Evolutionary conservation across 345 rosid genomes (phyloP), one percentile per base, ranked within the genome.

Genomic region (Salix udensis): DNA sequence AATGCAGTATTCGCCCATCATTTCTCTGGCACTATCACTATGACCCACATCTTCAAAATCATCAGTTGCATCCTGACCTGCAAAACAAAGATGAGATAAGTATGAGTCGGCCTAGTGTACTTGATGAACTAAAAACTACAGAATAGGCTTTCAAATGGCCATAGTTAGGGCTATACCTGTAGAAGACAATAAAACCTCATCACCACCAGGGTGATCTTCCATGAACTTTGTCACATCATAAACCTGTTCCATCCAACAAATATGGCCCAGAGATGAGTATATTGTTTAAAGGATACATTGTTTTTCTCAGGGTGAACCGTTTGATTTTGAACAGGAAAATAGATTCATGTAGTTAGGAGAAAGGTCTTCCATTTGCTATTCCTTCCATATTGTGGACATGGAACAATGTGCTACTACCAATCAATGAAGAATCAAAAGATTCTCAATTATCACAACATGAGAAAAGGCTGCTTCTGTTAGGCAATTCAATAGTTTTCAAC

Each of bases 41-140:
- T 81, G 77, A 18, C 83, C 83, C 42, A 76, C 83, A 52, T 76
- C 83, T 71, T 81, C 83, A 37, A 81, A 81, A 67, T 81, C 77
- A 72, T 76, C 77, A 4, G 75, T 81, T 67, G 74, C 83, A 67
- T 81, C 80, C 44, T 81, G 69, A 18, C 77, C 80, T 81, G 77
- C 46, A 62, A 19, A 50, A 44, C 40, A 31, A 14, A 30, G 14
- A n/a, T n/a, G 52, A 1, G 52, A 1, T 11, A 14, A 48, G 2
- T 13, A 28, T 75, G 71, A 65, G 48, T 48, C 18, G 16, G 66
- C 24, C 44, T 13, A 5, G 42, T 21, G 15, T 5, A 10, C 48
- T 7, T 19, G 14, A 10, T 12, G n/a, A 62, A 8, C 9, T 12
- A 42, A 2, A 24, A n/a, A 52, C 42, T 74, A 14, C 2, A 61